Percentiles rank a stretch among this genome's conserved stretches.
Conservation (phyloP, 78 protist species). For the Salpingoeca rosetta region DNA sequence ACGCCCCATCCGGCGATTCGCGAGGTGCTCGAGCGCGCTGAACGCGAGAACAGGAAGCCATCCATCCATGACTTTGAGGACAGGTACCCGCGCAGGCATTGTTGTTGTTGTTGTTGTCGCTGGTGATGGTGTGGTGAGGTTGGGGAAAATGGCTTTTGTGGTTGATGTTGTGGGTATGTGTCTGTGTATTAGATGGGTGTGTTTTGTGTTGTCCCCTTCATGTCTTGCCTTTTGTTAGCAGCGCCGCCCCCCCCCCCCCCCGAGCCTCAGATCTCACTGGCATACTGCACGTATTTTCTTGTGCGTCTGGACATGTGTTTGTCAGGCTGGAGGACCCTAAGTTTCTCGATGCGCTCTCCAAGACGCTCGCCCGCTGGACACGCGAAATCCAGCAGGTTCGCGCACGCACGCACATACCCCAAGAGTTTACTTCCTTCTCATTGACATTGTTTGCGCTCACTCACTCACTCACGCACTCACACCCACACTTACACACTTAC, state of each 20-base stretch:
- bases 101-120: background rate
- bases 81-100: background rate
- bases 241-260: too few species aligned
- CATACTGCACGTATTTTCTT: too few species aligned
- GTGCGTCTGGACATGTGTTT: too few species aligned
- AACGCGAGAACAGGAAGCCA: background rate
- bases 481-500: background rate
- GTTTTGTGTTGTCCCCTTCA: too few species aligned
- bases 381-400: slow-evolving; percentile 46
- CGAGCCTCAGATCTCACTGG: too few species aligned
- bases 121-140: background rate
- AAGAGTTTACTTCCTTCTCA: too few species aligned
- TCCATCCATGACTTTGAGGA: slow-evolving; percentile 39
- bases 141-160: background rate
- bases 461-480: too few species aligned
- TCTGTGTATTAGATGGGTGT: too few species aligned
- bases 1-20: slow-evolving; percentile 38
- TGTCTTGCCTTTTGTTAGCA: too few species aligned
- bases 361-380: slow-evolving; percentile 46
- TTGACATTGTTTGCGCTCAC: background rate
- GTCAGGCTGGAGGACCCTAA: background rate
- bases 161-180: too few species aligned
- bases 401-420: background rate
- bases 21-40: background rate
- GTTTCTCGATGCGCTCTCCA: slow-evolving; percentile 28